Base-by-base conservation (phyloP, 176 grass and related monocot species). In the Zoysia pacifica region DNA sequence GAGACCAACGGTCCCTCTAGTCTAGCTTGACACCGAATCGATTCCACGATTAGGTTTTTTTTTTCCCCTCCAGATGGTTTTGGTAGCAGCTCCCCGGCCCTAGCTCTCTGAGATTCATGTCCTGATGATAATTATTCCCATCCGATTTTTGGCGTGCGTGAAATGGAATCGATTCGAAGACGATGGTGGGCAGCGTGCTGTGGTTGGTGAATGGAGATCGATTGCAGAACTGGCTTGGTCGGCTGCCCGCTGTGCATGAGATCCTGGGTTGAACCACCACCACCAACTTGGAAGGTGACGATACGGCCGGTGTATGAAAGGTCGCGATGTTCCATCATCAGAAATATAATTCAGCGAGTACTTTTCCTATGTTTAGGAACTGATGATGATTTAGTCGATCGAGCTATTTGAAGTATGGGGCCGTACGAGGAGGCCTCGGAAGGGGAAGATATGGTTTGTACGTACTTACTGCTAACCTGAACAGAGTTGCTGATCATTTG, bases 151-250 rank as follows among this genome's bases (percentile, higher is more conserved):
- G 53, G 53, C 15, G n/a, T 59, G 56, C 56, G 9, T 65, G 58
- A 38, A 46, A 35, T 63, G 20, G 19, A 72, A 46, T 47, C 44
- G 75, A 85, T 79, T 65, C 48, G 40, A 15, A 6, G 40, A n/a
- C 20, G 75, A 65, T 66, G 48, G 10, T 47, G 70, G 48, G 28
- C 28, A 28, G 28, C 28, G 28, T 28, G 28, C 60, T 64, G 65
- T 14, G 65, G 56, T 40, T 16, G 56, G 67, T 7, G 39, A 50
- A 45, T 45, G 5, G 19, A 13, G 45, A 68, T 41, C 10, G 28
- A 6, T 12, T 77, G 65, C 58, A 28, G 84, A 35, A 53, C 58
- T 87, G 74, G 73, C 59, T 66, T 58, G 81, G 86, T 79, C 69
- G 70, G 81, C 43, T 64, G 65, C 35, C 40, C 65, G 40, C 5